Base-by-base conservation (phyloP, 2,329 filamentous ascomycete genomes). In the Akanthomyces lecanii region DNA sequence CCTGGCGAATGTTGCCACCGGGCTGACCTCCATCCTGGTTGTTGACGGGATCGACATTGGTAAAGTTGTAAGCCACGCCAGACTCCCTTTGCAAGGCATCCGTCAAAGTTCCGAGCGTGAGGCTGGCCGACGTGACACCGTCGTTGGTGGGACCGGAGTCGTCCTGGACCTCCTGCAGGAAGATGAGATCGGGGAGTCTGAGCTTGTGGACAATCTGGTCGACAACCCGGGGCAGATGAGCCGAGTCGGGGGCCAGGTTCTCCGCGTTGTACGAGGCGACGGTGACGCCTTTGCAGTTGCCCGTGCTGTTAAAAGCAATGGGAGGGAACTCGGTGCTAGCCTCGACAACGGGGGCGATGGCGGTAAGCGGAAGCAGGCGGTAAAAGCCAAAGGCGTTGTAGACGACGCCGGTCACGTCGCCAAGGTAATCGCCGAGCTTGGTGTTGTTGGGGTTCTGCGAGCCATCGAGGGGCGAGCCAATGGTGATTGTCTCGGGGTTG, bases 161-260 rank as follows among this genome's bases (percentile, higher is more conserved):
- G 70, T 91, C 89, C 73, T 90, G 89, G 52, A 91, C 77, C 73
- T 91, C 89, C 71, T 91, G 88, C 3, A 91, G 69, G 70, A 89
- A 89, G 63, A 91, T 70, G 5, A 91, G 71, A 69, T 88, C 85
- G 0, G 89, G 89, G 0, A 81, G 82, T 64, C 79, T 81, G 66
- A 91, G 75, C 73, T 85, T 86, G 66, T 83, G 75, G 59, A 86
- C 85, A 66, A 91, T 88, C 68, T 91, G 86, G 10, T 78, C 74
- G 2, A 87, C 84, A n/a, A 90, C 79, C 14, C 73, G 74, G n/a
- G 79, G 74, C 28, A 90, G 76, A 66, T 86, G 82, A 1, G 78
- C 67, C 0, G 83, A 84, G 40, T 76, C 78, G 0, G 87, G 83
- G 8, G 79, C 75, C 18, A 91, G 78, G 73, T 91, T 91, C 73